Base-by-base conservation (phyloP, 2,329 filamentous ascomycete species). In the Diaporthe aspalathi region DNA sequence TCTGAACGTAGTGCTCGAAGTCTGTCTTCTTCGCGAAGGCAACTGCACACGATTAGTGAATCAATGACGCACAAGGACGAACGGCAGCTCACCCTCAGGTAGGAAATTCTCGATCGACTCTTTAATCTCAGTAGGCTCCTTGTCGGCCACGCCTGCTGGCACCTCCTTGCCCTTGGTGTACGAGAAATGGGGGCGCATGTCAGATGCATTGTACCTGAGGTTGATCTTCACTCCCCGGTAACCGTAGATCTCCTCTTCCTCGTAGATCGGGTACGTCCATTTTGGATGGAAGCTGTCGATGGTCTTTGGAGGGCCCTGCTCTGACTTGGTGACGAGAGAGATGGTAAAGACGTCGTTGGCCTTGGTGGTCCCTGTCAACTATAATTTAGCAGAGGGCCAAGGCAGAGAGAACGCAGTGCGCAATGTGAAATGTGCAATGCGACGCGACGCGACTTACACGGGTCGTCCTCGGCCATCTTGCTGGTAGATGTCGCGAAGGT, bases 181-280 rank as follows among this genome's bases (percentile, higher is more conserved):
- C 69, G 91, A 87, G 40, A 98, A 80, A 76, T 93, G 89, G 0
- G 95, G 94, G 75, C 91, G 90, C 83, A 98, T 90, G 79, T 98
- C 93, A 79, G 85, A 87, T 20, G 88, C 87, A 78, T 90, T 84
- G 76, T 86, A 91, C 73, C 90, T 90, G 69, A 98, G 83, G 74
- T 90, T 89, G 78, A 98, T 91, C 74, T 90, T 90, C 69, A 97
- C 87, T 68, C 90, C 90, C 79, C 94, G 91, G 85, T 98, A 97
- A 47, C 95, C 95, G 76, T 97, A 95, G 74, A 98, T 89, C 81
- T 99, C 94, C 11, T 96, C 92, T n/a, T 98, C 92, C 77, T 94
- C 94, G 76, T 98, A 98, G 74, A 99, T 92, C 1, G 94, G 86
- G 81, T 98, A 97, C 22, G 95, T 98, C 80, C 95, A 97, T 78